These are phyloP conservation scores for Tirmania nivea DNA, from an alignment of 495 filamentous ascomycete genomes.

Conservation along the genomic window DNA sequence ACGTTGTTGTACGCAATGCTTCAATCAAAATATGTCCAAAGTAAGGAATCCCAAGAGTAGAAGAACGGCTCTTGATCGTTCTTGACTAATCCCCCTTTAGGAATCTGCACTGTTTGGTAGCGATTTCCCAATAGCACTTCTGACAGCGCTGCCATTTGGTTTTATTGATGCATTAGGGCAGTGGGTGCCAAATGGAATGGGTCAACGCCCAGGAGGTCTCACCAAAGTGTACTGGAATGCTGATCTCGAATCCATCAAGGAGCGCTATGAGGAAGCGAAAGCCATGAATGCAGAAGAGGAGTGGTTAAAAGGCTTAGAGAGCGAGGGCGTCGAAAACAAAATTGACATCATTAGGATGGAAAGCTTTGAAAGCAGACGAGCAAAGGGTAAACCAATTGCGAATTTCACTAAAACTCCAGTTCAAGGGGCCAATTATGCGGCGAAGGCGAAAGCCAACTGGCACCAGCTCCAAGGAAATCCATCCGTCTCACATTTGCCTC, in stretches of 20 bases:
- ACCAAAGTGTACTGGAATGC: constrained; percentile 39
- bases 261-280: constrained; percentile 35
- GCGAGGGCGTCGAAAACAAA: constrained; percentile 32
- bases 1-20: constrained; percentile 38
- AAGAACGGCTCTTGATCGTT: background rate
- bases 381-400: background rate
- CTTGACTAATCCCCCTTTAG: background rate
- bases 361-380: constrained; percentile 31
- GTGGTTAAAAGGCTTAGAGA: constrained; percentile 50
- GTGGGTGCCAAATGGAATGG: constrained; percentile 30
- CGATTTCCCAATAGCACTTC: constrained; percentile 29
- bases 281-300: constrained; percentile 41
- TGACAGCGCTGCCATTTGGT: constrained; percentile 40
- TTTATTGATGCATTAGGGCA: constrained; percentile 36
- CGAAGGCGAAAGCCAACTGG: no score
- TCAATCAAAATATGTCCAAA: constrained; percentile 22
- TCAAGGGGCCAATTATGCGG: no score
- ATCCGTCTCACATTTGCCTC: no score
- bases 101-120: background rate
- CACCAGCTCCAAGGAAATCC: no score
- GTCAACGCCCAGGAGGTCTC: constrained; percentile 31
- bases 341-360: constrained; percentile 46
- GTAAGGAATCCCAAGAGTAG: background rate
- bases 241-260: constrained; percentile 33
- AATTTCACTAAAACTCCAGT: background rate